Conservation (phyloP, 495 filamentous ascomycete genomes). For the Talaromyces adpressus region DNA sequence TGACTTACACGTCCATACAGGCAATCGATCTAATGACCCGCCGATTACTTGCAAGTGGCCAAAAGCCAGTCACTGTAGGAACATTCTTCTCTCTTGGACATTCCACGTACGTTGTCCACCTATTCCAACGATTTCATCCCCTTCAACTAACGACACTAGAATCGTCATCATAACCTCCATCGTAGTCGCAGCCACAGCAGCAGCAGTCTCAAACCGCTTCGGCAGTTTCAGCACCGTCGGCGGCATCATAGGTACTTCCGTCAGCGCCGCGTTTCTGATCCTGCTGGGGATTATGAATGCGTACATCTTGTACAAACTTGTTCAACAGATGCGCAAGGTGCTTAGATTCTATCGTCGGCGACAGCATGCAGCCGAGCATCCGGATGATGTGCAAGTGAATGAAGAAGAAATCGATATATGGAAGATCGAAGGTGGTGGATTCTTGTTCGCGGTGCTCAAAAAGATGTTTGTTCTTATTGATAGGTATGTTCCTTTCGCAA, state of each 20-base stretch:
- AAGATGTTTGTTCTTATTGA: constrained; percentile 79
- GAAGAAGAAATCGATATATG: constrained; percentile 51
- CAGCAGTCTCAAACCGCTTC: constrained; percentile 72
- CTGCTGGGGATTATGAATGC: constrained; percentile 76
- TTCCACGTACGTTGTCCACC: constrained; percentile 52
- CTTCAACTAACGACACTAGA: constrained; percentile 11
- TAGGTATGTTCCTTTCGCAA: constrained; percentile 25
- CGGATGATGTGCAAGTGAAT: constrained; percentile 11
- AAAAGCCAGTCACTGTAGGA: constrained; percentile 84
- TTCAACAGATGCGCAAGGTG: constrained; percentile 56
- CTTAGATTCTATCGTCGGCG: constrained; percentile 29
- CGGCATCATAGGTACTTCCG: constrained; percentile 72
- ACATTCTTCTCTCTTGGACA: constrained; percentile 95
- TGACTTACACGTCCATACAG: constrained; percentile 20
- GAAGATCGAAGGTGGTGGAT: constrained; percentile 69
- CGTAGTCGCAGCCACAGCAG: constrained; percentile 82
- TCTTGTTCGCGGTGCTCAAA: constrained; percentile 64
- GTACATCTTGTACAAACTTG: constrained; percentile 74
- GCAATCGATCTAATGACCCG: constrained; percentile 96
- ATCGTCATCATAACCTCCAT: constrained; percentile 89
- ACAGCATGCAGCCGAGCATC: neutral
- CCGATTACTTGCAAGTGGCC: constrained; percentile 78
- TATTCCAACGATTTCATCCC: neutral
- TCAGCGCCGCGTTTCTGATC: constrained; percentile 75
- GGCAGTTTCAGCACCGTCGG: constrained; percentile 75